Percentiles rank a stretch among this genome's conserved stretches.
Conservation (phyloP, 495 filamentous ascomycete genomes). For the Penicillium flavigenum region DNA sequence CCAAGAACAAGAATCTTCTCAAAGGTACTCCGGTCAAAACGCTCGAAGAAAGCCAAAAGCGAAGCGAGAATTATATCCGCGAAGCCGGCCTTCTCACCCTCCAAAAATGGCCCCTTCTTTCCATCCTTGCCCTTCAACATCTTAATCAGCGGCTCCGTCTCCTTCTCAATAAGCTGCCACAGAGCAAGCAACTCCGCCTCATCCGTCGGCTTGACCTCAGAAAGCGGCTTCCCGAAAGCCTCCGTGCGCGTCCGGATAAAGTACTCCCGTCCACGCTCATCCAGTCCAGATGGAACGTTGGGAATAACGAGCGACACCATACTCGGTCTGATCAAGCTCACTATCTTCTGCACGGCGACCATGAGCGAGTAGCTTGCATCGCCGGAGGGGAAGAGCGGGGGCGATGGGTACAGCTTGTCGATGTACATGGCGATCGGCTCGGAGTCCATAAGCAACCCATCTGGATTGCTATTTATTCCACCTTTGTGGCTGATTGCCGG, state of each 20-base stretch:
- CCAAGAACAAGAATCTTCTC: constrained; percentile 23
- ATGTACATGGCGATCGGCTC: constrained; percentile 39
- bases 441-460: constrained; percentile 41
- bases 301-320: constrained; percentile 22
- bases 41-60: constrained; percentile 25
- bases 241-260: constrained; percentile 32
- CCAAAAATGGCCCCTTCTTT: constrained; percentile 33
- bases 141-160: constrained; percentile 13
- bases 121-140: constrained; percentile 33
- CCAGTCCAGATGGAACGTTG: constrained; percentile 23
- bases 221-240: constrained; percentile 33
- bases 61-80: constrained; percentile 28
- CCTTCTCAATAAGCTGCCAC: constrained; percentile 21
- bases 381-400: constrained; percentile 34
- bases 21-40: constrained; percentile 23
- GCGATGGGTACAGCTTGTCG: constrained; percentile 35
- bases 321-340: not conserved
- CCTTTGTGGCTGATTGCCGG: constrained; percentile 38
- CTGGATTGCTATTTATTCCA: constrained; percentile 26
- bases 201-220: constrained; percentile 29
- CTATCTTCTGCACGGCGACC: constrained; percentile 16
- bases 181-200: constrained; percentile 15
- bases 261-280: constrained; percentile 33
- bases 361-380: constrained; percentile 33
- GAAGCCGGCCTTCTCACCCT: constrained; percentile 30